Evolutionary conservation across 345 rosid species (phyloP), one percentile per base, ranked within the genome.

Genomic region (Erysimum cheiranthoides): DNA sequence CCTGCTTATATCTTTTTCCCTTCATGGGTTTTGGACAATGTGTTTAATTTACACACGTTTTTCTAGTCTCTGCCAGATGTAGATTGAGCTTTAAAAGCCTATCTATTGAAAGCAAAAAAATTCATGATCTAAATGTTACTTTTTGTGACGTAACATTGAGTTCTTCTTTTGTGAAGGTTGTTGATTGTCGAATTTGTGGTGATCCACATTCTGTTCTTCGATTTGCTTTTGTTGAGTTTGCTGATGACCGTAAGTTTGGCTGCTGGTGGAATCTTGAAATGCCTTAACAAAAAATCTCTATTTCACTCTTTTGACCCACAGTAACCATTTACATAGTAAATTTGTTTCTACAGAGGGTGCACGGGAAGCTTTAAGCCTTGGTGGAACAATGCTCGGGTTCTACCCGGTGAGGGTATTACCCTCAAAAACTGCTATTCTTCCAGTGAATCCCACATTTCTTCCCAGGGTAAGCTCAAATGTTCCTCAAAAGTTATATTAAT

Each of bases 161-260:
- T 62, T 72, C 32, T 74, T 77, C 45, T 54, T 74, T 57, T 53
- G 73, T 84, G 76, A 84, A 93, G 98, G 97, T 93, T 77, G 89
- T 90, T 84, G 98, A 93, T 74, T 93, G 98, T 79, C 90, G 98
- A 61, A 87, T 93, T 40, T 93, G 97, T 80, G 97, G 95, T 17
- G 97, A 93, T 87, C 95, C 97, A 45, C 93, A 86, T 84, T 93
- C 98, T 53, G 89, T 89, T 79, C 97, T 93, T 81, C 93, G 97
- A 36, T 93, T 93, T 85, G 98, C 98, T 31, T 93, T 93, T 69
- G 90, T 93, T 14, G 97, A 93, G 80, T 93, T 93, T 76, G 87
- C 89, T 42, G 93, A 90, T 84, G 97, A 90, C 75, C 81, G 98
- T 90, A 88, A 82, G 90, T 74, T 71, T 58, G 56, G 60, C 60